Percentiles rank a stretch among this genome's conserved stretches.
Conservation (phyloP, 257 asterid species). For the Fraxinus excelsior region DNA sequence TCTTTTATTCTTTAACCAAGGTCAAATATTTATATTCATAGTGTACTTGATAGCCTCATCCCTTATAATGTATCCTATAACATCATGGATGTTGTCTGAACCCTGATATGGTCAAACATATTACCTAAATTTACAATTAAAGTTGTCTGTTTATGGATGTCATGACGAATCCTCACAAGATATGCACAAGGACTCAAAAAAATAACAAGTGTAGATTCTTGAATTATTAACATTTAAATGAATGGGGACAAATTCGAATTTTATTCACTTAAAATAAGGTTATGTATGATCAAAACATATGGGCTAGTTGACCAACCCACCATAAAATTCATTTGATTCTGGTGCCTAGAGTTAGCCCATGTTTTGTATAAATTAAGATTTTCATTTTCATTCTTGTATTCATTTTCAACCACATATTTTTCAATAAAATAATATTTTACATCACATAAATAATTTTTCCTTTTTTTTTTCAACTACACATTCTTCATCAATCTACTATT, state of each 20-base stretch:
- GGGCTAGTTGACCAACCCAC: too few species aligned
- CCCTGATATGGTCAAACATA: background rate
- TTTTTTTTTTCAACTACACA: too few species aligned
- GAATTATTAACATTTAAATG: background rate
- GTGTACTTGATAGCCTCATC: background rate
- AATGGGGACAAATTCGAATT: background rate
- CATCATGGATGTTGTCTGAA: conserved; percentile 3
- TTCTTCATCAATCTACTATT: too few species aligned
- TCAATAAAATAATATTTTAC: too few species aligned
- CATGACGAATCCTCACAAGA: background rate
- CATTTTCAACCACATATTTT: too few species aligned
- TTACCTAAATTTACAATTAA: background rate
- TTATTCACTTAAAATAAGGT: background rate
- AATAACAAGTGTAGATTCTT: background rate
- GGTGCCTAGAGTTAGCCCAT: background rate
- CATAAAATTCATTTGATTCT: background rate
- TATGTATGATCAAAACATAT: background rate
- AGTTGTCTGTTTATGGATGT: background rate
- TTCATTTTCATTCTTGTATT: too few species aligned
- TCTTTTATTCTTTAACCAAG: too few species aligned
- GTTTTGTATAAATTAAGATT: too few species aligned
- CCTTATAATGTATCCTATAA: background rate
- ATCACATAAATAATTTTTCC: too few species aligned
- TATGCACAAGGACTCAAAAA: background rate
- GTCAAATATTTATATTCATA: background rate